Evolutionary conservation across 2,329 filamentous ascomycete species (phyloP).

Genomic region (Claviceps pazoutovae): DNA sequence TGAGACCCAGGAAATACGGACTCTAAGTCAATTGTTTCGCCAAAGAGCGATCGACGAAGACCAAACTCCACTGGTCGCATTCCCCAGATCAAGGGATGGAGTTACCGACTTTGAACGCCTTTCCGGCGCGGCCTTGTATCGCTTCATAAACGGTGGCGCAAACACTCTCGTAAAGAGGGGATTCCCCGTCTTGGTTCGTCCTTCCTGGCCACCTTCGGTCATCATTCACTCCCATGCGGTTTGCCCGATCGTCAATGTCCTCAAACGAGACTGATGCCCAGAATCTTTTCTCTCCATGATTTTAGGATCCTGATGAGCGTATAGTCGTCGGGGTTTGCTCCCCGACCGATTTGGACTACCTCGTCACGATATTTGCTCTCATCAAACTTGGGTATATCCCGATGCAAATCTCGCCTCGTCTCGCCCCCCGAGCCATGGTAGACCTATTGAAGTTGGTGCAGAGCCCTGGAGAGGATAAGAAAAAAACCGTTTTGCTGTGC

Average conservation of each 20-base stretch:
- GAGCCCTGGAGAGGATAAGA: neutral
- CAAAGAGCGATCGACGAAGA: neutral
- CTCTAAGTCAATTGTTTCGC: neutral
- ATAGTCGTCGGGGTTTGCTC: constrained; percentile 24
- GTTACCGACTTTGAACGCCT: neutral
- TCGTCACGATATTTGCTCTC: constrained; percentile 2
- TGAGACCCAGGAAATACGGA: neutral
- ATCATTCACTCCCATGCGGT: neutral
- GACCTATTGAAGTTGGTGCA: neutral
- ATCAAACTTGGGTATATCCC: neutral
- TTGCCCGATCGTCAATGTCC: too few relatives aligned
- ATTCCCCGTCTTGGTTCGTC: neutral
- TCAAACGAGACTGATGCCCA: too few relatives aligned
- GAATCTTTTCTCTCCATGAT: neutral
- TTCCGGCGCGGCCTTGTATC: neutral
- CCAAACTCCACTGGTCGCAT: neutral
- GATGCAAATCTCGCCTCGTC: neutral
- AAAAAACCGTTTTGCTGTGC: neutral
- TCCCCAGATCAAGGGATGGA: neutral
- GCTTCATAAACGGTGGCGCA: neutral
- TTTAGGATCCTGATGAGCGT: neutral
- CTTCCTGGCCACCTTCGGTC: neutral
- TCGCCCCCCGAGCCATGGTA: neutral
- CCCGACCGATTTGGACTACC: constrained; percentile 41
- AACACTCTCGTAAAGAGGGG: neutral